Conservation (phyloP, 2,329 filamentous ascomycete genomes). For the Onygenales sp. region DNA sequence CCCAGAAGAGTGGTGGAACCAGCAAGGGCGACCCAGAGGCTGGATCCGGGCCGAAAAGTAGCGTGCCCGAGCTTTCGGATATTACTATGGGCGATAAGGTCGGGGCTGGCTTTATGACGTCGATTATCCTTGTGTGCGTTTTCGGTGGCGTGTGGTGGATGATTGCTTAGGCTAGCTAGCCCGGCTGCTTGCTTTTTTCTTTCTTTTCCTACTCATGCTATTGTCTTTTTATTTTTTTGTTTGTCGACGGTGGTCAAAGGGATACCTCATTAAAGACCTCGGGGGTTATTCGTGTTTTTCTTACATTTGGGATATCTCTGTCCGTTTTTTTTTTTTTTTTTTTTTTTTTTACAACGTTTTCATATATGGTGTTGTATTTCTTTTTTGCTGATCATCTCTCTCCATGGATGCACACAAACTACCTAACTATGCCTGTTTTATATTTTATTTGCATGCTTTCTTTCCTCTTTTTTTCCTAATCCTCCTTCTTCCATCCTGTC, state of each 20-base stretch:
- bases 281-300: no score
- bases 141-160: slow-evolving; percentile 49
- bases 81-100: slow-evolving; percentile 55
- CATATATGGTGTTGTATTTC: slow-evolving; percentile 3
- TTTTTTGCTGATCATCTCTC: slow-evolving; percentile 8
- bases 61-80: slow-evolving; percentile 24
- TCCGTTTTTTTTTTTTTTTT: slow-evolving; percentile 3
- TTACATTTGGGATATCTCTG: neutral
- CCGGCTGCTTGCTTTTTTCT: neutral
- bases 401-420: no score
- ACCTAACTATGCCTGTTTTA: slow-evolving; percentile 10
- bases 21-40: slow-evolving; percentile 34
- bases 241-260: neutral
- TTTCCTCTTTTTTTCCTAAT: neutral
- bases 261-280: neutral
- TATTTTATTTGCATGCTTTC: slow-evolving; percentile 4
- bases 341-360: slow-evolving; percentile 5
- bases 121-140: slow-evolving; percentile 46
- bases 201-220: neutral
- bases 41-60: slow-evolving; percentile 26
- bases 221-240: slow-evolving; percentile 1
- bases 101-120: slow-evolving; percentile 58
- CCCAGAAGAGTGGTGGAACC: slow-evolving; percentile 46
- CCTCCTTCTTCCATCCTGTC: neutral
- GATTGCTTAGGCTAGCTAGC: slow-evolving; percentile 21